Percentiles rank a stretch among this genome's conserved stretches.
phyloP scores from a whole-genome alignment of 1,139 yeast species.

The Zygosaccharomyces pseudobailii region DNA sequence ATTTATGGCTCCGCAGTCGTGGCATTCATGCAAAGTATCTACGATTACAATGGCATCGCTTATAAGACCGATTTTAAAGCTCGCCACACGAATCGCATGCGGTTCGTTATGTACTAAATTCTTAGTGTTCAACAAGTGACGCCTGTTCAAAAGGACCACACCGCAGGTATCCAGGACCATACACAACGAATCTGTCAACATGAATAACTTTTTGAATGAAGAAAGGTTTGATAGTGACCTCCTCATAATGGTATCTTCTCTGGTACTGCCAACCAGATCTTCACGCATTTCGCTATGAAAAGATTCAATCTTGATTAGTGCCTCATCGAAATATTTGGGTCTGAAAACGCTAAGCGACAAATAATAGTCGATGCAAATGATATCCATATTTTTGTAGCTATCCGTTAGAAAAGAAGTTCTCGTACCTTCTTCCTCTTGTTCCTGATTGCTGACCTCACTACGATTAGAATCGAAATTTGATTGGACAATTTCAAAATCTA shows the following conservation, averaged over 20 bases:
- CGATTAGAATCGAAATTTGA: constrained; percentile 2
- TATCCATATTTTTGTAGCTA: constrained; percentile 24
- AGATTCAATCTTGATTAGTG: constrained; percentile 17
- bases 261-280: neutral
- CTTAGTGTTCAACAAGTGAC: constrained; percentile 11
- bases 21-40: constrained; percentile 11
- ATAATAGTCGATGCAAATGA: constrained; percentile 22
- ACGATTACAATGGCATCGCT: constrained; percentile 23
- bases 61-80: constrained; percentile 22
- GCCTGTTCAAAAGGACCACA: constrained; percentile 20
- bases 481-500: constrained; percentile 20
- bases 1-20: constrained; percentile 9
- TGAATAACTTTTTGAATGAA: constrained; percentile 24
- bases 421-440: constrained; percentile 11
- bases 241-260: constrained; percentile 10
- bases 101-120: constrained; percentile 10
- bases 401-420: constrained; percentile 26
- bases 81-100: constrained; percentile 17
- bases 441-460: constrained; percentile 2
- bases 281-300: constrained; percentile 8
- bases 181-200: constrained; percentile 20
- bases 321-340: constrained; percentile 25
- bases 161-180: constrained; percentile 26
- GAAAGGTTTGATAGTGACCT: constrained; percentile 13
- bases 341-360: constrained; percentile 20